These are phyloP conservation scores for Hevea brasiliensis DNA, from an alignment of 345 rosid genomes.

Conservation along the genomic window DNA sequence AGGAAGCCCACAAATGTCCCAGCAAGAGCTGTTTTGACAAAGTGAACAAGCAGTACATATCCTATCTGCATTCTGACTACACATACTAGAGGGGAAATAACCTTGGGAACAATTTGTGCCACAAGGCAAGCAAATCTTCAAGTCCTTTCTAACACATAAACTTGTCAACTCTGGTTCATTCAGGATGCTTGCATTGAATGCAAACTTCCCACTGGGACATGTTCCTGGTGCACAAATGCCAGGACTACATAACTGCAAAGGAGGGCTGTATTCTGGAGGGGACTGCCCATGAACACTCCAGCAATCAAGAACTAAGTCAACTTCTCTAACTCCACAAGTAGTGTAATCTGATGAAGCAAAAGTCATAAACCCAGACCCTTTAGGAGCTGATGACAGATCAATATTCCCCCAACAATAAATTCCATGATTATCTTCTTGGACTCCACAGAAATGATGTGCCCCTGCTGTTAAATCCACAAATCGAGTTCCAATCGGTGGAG, in stretches of 20 bases:
- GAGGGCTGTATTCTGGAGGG: conserved; percentile 59
- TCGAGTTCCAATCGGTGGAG: conserved; percentile 30
- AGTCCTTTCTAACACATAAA: conserved; percentile 62
- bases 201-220: conserved; percentile 55
- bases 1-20: conserved; percentile 52
- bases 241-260: conserved; percentile 80
- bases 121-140: conserved; percentile 70
- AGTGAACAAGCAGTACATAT: conserved; percentile 81
- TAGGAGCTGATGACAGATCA: conserved; percentile 62
- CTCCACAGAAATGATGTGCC: conserved; percentile 69
- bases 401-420: conserved; percentile 81
- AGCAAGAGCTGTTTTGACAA: conserved; percentile 87
- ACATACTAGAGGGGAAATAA: conserved; percentile 70
- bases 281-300: conserved; percentile 58
- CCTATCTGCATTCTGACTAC: conserved; percentile 65
- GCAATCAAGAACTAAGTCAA: conserved; percentile 77
- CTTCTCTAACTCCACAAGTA: conserved; percentile 76
- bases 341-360: conserved; percentile 83
- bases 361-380: conserved; percentile 67
- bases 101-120: conserved; percentile 74
- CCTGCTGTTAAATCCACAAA: conserved; percentile 68
- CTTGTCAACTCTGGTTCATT: conserved; percentile 70
- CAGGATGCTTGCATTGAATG: conserved; percentile 81
- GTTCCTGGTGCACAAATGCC: conserved; percentile 60
- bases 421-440: conserved; percentile 71